A percentile compares a stretch with the other conserved stretches of the same genome.
Evolutionary conservation across 169 alveolate genomes (phyloP).

Genomic region (Cryptosporidium ubiquitum): DNA sequence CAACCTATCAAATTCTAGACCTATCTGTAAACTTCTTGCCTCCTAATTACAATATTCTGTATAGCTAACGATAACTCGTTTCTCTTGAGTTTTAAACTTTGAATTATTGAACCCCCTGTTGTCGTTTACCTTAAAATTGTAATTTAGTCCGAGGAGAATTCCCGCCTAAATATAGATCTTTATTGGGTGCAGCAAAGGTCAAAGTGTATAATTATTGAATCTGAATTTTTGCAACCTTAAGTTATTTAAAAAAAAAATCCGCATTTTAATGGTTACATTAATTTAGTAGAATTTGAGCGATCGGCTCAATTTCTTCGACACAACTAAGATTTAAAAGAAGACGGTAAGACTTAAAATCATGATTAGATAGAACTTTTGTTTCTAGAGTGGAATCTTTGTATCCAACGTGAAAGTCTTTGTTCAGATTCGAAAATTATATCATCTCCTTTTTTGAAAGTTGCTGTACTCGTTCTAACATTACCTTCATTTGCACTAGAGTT

Average conservation of each 20-base stretch:
- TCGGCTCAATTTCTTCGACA: neutral
- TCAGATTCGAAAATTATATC: slow-evolving; percentile 33
- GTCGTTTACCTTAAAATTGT: neutral
- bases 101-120: neutral
- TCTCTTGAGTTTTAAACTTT: neutral
- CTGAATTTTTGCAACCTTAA: neutral
- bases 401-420: slow-evolving; percentile 51
- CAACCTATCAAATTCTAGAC: neutral
- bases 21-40: neutral
- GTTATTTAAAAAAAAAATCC: neutral
- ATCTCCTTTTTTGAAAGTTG: slow-evolving; percentile 11
- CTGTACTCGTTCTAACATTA: neutral
- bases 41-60: neutral
- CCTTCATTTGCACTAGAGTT: neutral
- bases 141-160: neutral
- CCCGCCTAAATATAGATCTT: slow-evolving; percentile 63
- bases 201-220: neutral
- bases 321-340: too few species aligned
- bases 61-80: neutral
- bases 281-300: neutral
- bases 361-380: slow-evolving; percentile 12
- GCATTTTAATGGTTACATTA: too few species aligned
- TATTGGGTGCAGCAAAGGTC: slow-evolving; percentile 44
- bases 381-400: slow-evolving; percentile 59
- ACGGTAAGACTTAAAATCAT: neutral